Percentiles rank a stretch among this genome's conserved stretches.
Conservation (phyloP, 2,329 filamentous ascomycete species). For the Alternaria dauci region DNA sequence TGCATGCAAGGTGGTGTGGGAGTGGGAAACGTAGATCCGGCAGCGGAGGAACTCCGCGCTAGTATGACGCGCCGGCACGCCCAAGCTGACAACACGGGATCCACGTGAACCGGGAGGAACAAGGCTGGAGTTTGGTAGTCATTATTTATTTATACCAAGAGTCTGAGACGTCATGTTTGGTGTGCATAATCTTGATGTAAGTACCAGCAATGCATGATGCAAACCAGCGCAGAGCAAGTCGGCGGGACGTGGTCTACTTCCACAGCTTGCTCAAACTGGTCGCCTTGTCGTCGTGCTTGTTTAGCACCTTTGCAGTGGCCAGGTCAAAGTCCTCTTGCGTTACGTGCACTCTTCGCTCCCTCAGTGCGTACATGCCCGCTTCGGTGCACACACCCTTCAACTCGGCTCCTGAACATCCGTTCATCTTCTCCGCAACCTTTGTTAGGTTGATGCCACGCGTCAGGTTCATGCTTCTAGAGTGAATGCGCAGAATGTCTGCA, state of each 20-base stretch:
- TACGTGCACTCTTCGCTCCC: slow-evolving; percentile 95
- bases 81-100: not conserved
- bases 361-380: slow-evolving; percentile 96
- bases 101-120: not conserved
- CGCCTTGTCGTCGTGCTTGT: slow-evolving; percentile 99
- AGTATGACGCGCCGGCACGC: slow-evolving; percentile 21
- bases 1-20: not conserved
- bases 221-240: not conserved
- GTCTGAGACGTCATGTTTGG: slow-evolving; percentile 25
- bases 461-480: slow-evolving; percentile 98
- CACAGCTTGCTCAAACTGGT: slow-evolving; percentile 87
- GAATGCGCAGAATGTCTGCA: slow-evolving; percentile 96
- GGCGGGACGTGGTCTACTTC: slow-evolving; percentile 62
- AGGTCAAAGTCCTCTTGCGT: slow-evolving; percentile 99
- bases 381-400: slow-evolving; percentile 99
- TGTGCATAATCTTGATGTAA: slow-evolving; percentile 21
- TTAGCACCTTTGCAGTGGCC: slow-evolving; percentile 97
- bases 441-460: slow-evolving; percentile 96
- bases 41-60: not conserved
- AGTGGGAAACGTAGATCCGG: not conserved
- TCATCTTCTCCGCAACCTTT: slow-evolving; percentile 99
- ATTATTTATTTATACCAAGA: slow-evolving; percentile 19
- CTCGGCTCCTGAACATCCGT: slow-evolving; percentile 96
- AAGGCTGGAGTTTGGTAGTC: slow-evolving; percentile 8
- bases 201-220: slow-evolving; percentile 5